Evolutionary conservation across 352 stramenopile species (phyloP), one percentile per base, ranked within the genome.

Genomic region (Sclerospora graminicola): DNA sequence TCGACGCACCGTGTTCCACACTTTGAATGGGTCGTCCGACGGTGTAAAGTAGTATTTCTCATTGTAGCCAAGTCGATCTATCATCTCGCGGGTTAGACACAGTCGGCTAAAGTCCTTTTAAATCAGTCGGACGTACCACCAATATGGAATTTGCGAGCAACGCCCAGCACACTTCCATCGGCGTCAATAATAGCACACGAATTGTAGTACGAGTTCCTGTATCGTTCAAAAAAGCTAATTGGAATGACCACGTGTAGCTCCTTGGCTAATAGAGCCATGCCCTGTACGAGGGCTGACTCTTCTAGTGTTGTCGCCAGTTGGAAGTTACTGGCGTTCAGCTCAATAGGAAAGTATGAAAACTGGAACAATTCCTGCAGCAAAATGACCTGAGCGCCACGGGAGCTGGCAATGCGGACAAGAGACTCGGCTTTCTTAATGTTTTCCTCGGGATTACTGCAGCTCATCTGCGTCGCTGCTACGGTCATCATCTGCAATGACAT

Each of bases 11-110:
- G 88, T 96, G 38, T 93, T 51, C 69, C 81, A 96, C 19, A 95
- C 85, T 66, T 82, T 83, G 52, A 95, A 91, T 32, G 82, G 62
- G 48, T 86, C 84, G 54, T 95, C 82, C 1, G 84, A 85, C 0
- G 88, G 88, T 38, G 75, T 93, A 50, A 96, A 95, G 66, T 96
- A 96, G 56, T 95, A 96, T 54, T 94, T 94, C 37, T 95, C 83
- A 37, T 92, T 89, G 70, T 87, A 90, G 11, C 87, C 87, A 24
- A 94, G 78, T 8, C 84, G 82, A 56, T 96, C 83, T 83, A 24
- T 6, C 2, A n/a, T 20, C 5, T 24, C 18, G 31, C 24, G 33
- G 11, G 18, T 28, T 9, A 4, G 18, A 16, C n/a, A 35, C 11
- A 35, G 2, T 26, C 3, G 21, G 6, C 21, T 26, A 26, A 26